Evolutionary conservation across 164 flowering plant species (phyloP).

Genomic region (Tetracentron sinense): DNA sequence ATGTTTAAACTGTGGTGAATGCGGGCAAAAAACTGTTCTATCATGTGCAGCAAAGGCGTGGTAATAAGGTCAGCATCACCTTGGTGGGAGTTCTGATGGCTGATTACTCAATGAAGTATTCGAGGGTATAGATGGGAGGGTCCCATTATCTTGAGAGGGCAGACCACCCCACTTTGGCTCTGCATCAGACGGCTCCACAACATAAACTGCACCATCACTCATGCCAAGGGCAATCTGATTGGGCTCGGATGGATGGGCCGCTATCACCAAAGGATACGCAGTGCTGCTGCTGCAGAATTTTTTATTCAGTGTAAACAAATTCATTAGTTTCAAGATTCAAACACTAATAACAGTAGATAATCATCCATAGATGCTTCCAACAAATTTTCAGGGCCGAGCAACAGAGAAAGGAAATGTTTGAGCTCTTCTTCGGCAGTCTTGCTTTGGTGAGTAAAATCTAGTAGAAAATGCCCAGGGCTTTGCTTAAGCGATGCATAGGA

Average conservation of each 20-base stretch:
- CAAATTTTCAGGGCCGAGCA: too few relatives aligned
- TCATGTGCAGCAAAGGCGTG: too few relatives aligned
- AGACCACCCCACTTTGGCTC: conserved; percentile 61
- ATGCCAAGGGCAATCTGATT: conserved; percentile 70
- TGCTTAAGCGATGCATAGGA: too few relatives aligned
- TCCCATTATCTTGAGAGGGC: conserved; percentile 52
- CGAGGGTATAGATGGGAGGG: conserved; percentile 43
- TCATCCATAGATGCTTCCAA: too few relatives aligned
- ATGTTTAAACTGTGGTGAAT: background rate
- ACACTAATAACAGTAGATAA: background rate
- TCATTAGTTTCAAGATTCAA: background rate
- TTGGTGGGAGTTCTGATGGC: conserved; percentile 52
- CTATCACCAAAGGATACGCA: conserved; percentile 53
- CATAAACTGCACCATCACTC: conserved; percentile 66
- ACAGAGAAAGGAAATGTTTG: too few relatives aligned
- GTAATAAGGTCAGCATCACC: conserved; percentile 37
- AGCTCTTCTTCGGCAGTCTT: too few relatives aligned
- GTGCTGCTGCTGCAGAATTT: conserved; percentile 23
- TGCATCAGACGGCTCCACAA: conserved; percentile 55
- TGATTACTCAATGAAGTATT: conserved; percentile 58
- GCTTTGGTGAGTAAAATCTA: too few relatives aligned
- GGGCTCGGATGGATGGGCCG: conserved; percentile 68
- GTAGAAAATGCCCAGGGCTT: too few relatives aligned
- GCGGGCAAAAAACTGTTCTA: background rate
- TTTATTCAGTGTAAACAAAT: too few relatives aligned